Conservation (phyloP, 345 rosid genomes). For the Dipteronia sinensis region DNA sequence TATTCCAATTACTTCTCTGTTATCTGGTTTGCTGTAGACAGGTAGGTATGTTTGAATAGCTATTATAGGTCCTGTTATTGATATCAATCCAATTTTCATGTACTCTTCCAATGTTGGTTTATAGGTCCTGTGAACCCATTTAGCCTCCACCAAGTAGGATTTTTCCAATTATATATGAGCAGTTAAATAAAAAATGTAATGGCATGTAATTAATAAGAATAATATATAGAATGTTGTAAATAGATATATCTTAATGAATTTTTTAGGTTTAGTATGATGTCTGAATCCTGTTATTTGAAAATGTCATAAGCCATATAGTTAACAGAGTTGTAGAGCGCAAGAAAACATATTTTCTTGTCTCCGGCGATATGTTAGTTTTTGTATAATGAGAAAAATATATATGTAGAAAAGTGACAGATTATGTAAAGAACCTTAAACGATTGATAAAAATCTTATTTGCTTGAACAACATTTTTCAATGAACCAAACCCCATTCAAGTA, state of each 20-base stretch:
- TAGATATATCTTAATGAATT: constrained; percentile 14
- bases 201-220: too few relatives aligned
- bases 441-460: too few relatives aligned
- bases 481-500: too few relatives aligned
- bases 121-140: constrained; percentile 13
- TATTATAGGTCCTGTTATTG: constrained; percentile 1
- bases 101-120: constrained; percentile 25
- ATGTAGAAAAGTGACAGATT: too few relatives aligned
- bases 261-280: background rate
- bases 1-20: background rate
- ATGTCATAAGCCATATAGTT: constrained; percentile 29
- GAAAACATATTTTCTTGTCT: constrained; percentile 34
- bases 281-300: constrained; percentile 18
- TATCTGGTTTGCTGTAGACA: background rate
- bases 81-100: constrained; percentile 23
- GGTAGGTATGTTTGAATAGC: background rate
- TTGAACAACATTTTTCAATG: too few relatives aligned
- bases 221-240: too few relatives aligned
- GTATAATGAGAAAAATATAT: too few relatives aligned
- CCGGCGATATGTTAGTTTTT: too few relatives aligned
- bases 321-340: constrained; percentile 27
- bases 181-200: too few relatives aligned
- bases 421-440: too few relatives aligned
- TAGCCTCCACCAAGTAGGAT: constrained; percentile 29
- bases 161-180: too few relatives aligned